Evolutionary conservation across 371 early-diverging fungal genomes (phyloP).

Genomic region (Mortierella sp.): DNA sequence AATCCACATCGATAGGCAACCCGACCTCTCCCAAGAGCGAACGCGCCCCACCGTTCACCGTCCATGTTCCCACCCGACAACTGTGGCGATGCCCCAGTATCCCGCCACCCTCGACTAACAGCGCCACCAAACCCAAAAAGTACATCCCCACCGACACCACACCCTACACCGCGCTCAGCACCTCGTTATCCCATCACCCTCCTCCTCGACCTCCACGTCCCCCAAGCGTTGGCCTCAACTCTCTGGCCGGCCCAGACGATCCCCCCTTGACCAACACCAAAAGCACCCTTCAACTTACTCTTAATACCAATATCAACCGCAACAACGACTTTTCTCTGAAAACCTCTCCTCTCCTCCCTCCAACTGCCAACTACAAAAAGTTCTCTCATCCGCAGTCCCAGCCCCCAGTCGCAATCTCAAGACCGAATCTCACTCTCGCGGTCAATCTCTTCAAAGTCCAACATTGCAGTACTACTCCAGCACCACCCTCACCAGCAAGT

Average conservation of each 20-base stretch:
- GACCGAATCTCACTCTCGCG: slow-evolving; percentile 14
- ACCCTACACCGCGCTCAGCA: slow-evolving; percentile 10
- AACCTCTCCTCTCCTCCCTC: not conserved
- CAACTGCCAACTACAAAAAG: slow-evolving; percentile 1
- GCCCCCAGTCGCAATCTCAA: too few species aligned
- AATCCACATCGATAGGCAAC: too few species aligned
- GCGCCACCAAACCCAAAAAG: slow-evolving; percentile 5
- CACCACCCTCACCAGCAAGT: not conserved
- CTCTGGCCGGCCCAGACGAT: slow-evolving; percentile 11
- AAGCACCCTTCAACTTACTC: not conserved
- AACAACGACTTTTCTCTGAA: not conserved
- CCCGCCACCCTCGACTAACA: not conserved
- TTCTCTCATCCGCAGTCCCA: too few species aligned
- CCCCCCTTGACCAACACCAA: not conserved
- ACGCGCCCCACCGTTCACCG: slow-evolving; percentile 1
- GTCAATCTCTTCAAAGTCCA: slow-evolving; percentile 27
- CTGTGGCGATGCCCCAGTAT: slow-evolving; percentile 17
- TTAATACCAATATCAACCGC: not conserved
- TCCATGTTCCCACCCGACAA: not conserved
- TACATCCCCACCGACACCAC: slow-evolving; percentile 19
- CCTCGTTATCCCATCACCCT: slow-evolving; percentile 15
- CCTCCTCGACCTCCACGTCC: slow-evolving; percentile 13
- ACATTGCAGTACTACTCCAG: too few species aligned
- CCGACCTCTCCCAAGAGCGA: not conserved
- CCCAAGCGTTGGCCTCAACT: slow-evolving; percentile 9